These are phyloP conservation scores for Lindgomyces ingoldianus DNA, from an alignment of 495 filamentous ascomycete species.

Conservation along the genomic window DNA sequence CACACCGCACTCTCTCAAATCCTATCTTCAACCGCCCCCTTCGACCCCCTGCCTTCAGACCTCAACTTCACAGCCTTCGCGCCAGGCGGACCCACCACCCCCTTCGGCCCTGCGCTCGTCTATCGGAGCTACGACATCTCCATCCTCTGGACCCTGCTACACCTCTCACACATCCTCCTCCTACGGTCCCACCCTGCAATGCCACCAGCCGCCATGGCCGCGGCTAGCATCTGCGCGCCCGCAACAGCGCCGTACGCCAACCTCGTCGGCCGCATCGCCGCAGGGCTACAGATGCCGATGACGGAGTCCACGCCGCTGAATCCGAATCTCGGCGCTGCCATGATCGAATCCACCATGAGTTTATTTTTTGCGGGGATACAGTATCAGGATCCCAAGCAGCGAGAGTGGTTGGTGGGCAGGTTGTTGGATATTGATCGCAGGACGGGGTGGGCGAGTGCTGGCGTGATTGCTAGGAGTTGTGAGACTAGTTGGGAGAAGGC, in stretches of 20 bases:
- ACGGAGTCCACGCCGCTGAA: slow-evolving; percentile 54
- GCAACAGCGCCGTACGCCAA: slow-evolving; percentile 70
- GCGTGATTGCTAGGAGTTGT: slow-evolving; percentile 77
- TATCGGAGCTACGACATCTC: slow-evolving; percentile 86
- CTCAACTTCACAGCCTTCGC: slow-evolving; percentile 55
- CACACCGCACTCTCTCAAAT: slow-evolving; percentile 64
- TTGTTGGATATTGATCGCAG: slow-evolving; percentile 73
- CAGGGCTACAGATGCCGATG: slow-evolving; percentile 61
- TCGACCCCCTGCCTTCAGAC: slow-evolving; percentile 75
- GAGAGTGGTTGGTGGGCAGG: slow-evolving; percentile 72
- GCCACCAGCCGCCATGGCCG: slow-evolving; percentile 88
- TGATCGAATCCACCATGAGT: slow-evolving; percentile 76
- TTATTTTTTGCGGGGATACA: slow-evolving; percentile 86
- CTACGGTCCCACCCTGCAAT: slow-evolving; percentile 80
- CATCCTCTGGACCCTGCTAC: slow-evolving; percentile 80
- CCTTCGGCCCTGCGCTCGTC: slow-evolving; percentile 80
- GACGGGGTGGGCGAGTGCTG: slow-evolving; percentile 83
- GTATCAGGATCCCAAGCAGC: slow-evolving; percentile 69
- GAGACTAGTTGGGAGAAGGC: slow-evolving; percentile 79
- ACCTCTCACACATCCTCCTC: slow-evolving; percentile 76
- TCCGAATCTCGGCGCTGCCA: slow-evolving; percentile 75
- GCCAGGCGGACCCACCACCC: slow-evolving; percentile 49
- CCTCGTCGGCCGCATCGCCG: slow-evolving; percentile 76
- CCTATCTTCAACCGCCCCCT: slow-evolving; percentile 65
- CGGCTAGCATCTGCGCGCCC: slow-evolving; percentile 68